phyloP scores from a whole-genome alignment of 768 basidiomycete species.

The Boletus rubroflammeus region DNA sequence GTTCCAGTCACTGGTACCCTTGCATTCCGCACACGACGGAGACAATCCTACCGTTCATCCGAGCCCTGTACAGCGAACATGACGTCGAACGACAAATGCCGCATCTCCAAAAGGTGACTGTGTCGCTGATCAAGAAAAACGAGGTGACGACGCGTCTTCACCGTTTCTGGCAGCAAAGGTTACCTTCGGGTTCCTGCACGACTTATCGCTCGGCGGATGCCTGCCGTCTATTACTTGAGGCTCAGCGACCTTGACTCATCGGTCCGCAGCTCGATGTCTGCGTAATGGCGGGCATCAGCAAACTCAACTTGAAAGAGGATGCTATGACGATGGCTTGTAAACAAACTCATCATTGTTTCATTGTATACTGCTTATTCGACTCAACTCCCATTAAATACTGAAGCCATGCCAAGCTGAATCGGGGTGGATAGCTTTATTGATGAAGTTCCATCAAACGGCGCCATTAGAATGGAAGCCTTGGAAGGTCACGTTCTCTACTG shows the following conservation, averaged over 20 bases:
- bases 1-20: background rate
- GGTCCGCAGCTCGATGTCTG: background rate
- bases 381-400: background rate
- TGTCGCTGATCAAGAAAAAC: background rate
- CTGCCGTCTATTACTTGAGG: too few relatives aligned
- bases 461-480: conserved; percentile 23
- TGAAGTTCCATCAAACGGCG: background rate
- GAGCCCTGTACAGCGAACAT: background rate
- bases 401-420: conserved; percentile 3
- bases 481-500: background rate
- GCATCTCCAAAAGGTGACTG: background rate
- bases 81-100: background rate
- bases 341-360: background rate
- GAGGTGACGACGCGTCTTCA: background rate
- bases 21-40: background rate
- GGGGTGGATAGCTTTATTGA: conserved; percentile 2
- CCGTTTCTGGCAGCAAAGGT: background rate
- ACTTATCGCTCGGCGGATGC: background rate
- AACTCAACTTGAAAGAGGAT: background rate
- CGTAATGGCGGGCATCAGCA: background rate
- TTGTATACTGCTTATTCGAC: background rate
- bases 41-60: background rate
- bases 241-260: too few relatives aligned
- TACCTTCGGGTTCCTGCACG: background rate
- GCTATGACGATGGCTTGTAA: conserved; percentile 6